These are phyloP conservation scores for Geosiphon pyriformis DNA, from an alignment of 192 early-diverging fungal genomes.

Conservation along the genomic window DNA sequence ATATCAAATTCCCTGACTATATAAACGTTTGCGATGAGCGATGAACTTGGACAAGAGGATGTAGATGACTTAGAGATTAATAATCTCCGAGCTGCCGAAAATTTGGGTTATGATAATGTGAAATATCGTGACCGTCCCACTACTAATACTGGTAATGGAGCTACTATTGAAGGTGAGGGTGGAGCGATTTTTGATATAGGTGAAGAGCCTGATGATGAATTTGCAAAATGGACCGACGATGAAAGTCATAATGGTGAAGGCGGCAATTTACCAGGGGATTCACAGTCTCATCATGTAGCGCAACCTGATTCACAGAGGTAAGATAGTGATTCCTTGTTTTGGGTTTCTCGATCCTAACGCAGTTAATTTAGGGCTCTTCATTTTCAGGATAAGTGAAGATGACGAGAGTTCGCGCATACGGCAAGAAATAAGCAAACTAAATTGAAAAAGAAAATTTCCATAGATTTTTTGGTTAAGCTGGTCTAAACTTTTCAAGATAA, in stretches of 20 bases:
- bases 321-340: background rate
- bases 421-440: background rate
- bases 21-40: slow-evolving; percentile 21
- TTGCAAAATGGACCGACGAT: slow-evolving; percentile 36
- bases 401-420: background rate
- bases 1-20: background rate
- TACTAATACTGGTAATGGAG: slow-evolving; percentile 17
- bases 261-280: background rate
- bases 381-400: background rate
- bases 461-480: no score
- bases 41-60: slow-evolving; percentile 38
- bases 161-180: slow-evolving; percentile 34
- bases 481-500: no score
- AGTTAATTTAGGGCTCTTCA: background rate
- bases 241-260: slow-evolving; percentile 30
- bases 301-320: background rate
- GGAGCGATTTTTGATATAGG: slow-evolving; percentile 57
- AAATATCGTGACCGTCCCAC: slow-evolving; percentile 34
- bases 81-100: slow-evolving; percentile 40
- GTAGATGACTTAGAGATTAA: slow-evolving; percentile 66
- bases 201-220: slow-evolving; percentile 60
- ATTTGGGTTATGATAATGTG: slow-evolving; percentile 42
- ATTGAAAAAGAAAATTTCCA: no score
- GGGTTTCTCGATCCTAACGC: background rate
- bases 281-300: no score